Evolutionary conservation across 2,329 filamentous ascomycete species (phyloP), one percentile per base, ranked within the genome.

Genomic region (Coleophoma crateriformis): DNA sequence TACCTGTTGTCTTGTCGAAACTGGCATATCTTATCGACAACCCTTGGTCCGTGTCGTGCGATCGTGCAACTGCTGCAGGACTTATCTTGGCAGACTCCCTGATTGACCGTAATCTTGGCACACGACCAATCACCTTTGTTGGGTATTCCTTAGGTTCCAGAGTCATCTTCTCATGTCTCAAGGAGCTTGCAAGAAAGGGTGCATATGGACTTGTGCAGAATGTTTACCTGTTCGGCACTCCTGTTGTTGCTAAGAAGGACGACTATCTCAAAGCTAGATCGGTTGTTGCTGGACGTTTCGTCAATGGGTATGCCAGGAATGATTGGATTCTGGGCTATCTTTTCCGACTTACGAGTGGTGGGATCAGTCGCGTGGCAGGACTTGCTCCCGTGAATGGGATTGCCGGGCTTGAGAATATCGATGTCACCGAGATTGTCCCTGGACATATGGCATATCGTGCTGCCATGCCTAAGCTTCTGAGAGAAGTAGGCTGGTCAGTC

Each of bases 321-420:
- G 94, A 99, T 70, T 99, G 94, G 94, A 97, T 99, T 61, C 70
- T 99, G 45, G 90, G 86, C 53, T 99, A 99, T 65, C 81, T 99
- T 1, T 99, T 99, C 77, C 88, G 94, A 13, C 81, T 96, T 39
- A 99, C 94, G 3, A 88, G 86, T 58, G 94, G 94, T 57, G 94
- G 94, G 40, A 92, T 97, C 61, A 87, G 90, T 67, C 83, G 85
- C 17, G 81, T 99, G 1, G 91, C 91, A 5, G 94, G 94, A 12
- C 78, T 99, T 39, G 87, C 82, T 1, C 76, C 86, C 1, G 78
- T 97, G 3, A 81, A 92, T 41, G 79, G 74, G 6, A 74, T 95
- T n/a, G 83, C 85, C 0, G 89, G 86, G 14, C 70, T 97, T 14
- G 94, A 97, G 65, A 97, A 96, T 61, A 76, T 95, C 55, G 84